Evolutionary conservation across 129 eudicot species (phyloP).

Genomic region (Centella asiatica): DNA sequence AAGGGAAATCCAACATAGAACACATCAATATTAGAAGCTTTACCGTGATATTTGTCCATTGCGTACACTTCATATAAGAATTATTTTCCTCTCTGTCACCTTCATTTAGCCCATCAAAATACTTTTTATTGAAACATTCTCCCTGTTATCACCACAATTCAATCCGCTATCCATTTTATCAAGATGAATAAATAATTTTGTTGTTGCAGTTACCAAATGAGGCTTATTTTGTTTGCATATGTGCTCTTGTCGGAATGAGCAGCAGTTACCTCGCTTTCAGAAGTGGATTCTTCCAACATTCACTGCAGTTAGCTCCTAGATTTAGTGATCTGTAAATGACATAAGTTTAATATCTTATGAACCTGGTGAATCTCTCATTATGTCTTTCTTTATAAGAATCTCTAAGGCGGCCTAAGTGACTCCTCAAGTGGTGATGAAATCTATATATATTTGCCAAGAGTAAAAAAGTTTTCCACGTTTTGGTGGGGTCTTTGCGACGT

Average conservation of each 20-base stretch:
- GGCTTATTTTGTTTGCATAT: not conserved
- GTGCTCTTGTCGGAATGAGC: constrained; percentile 12
- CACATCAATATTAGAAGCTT: constrained; percentile 25
- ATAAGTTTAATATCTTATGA: not conserved
- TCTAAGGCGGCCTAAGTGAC: too few species aligned
- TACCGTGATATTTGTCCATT: constrained; percentile 22
- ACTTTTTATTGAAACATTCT: not conserved
- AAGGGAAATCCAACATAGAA: constrained; percentile 17
- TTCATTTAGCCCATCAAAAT: not conserved
- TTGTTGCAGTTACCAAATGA: not conserved
- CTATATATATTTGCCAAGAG: too few species aligned
- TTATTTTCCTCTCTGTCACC: constrained; percentile 4
- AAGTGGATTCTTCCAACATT: constrained; percentile 21
- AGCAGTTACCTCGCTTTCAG: constrained; percentile 19
- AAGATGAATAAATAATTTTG: too few species aligned
- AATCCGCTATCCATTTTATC: not conserved
- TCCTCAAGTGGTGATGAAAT: too few species aligned
- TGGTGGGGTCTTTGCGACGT: not conserved
- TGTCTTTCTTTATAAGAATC: too few species aligned
- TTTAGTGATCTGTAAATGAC: not conserved
- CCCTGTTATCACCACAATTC: not conserved
- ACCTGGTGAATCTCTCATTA: not conserved
- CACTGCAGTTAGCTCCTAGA: constrained; percentile 9
- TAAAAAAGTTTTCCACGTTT: too few species aligned
- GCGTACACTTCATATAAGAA: constrained; percentile 5